phyloP scores from a whole-genome alignment of 306 rosid species.

The Vigna hirtella region DNA sequence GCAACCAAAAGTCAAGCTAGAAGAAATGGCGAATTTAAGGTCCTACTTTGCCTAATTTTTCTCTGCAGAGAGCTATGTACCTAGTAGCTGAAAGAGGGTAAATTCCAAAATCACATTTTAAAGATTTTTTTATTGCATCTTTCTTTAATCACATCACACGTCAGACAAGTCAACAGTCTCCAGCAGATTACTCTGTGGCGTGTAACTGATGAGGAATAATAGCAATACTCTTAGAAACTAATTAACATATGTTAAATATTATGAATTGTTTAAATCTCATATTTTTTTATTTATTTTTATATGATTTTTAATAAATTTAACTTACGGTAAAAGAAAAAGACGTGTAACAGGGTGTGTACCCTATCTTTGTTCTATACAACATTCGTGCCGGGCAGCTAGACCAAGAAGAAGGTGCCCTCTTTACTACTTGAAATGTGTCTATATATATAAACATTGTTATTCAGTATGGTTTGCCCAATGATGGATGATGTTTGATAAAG shows the following conservation, averaged over 20 bases:
- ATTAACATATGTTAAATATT: neutral
- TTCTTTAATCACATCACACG: constrained; percentile 4
- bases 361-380: neutral
- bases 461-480: neutral
- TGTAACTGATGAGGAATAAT: neutral
- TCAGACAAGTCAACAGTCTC: constrained; percentile 37
- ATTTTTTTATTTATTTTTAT: neutral
- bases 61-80: neutral
- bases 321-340: neutral
- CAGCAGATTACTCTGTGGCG: neutral
- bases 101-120: constrained; percentile 7
- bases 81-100: neutral
- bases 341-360: neutral
- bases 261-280: neutral
- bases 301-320: neutral
- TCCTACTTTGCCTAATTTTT: constrained; percentile 1
- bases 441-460: neutral
- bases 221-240: neutral
- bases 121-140: neutral
- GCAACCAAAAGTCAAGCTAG: constrained; percentile 7
- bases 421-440: neutral
- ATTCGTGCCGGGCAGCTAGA: neutral
- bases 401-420: neutral
- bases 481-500: constrained; percentile 5
- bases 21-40: neutral